Evolutionary conservation across 805 yeast species (phyloP).

Genomic region (Yamadazyma sp.): DNA sequence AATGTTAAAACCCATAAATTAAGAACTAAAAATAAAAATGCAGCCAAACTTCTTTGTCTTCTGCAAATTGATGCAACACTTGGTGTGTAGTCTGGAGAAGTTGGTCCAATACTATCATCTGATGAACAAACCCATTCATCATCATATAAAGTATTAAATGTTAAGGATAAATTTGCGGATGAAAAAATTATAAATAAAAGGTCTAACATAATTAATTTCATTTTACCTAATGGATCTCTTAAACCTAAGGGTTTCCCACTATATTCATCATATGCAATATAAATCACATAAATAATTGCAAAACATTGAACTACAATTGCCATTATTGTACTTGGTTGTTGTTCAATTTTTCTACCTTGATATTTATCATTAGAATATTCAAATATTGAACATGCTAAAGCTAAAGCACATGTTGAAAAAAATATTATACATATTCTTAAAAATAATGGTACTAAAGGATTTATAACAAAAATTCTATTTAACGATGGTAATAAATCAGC

Average conservation of each 20-base stretch:
- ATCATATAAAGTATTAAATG: constrained; percentile 82
- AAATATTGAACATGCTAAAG: constrained; percentile 62
- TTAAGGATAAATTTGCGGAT: constrained; percentile 80
- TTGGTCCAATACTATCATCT: constrained; percentile 20
- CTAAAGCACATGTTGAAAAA: constrained; percentile 67
- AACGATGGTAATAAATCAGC: constrained; percentile 64
- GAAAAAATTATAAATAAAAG: constrained; percentile 83
- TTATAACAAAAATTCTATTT: constrained; percentile 58
- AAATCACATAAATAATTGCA: constrained; percentile 73
- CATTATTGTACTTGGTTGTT: constrained; percentile 90
- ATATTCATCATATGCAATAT: constrained; percentile 88
- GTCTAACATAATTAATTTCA: constrained; percentile 78
- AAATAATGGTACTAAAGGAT: constrained; percentile 78
- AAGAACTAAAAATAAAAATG: constrained; percentile 73
- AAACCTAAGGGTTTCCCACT: constrained; percentile 89
- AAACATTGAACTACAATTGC: constrained; percentile 80
- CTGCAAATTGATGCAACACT: constrained; percentile 59
- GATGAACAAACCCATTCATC: constrained; percentile 68
- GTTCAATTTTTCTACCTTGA: constrained; percentile 44
- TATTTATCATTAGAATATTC: constrained; percentile 32
- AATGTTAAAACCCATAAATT: constrained; percentile 84
- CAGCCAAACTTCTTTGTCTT: constrained; percentile 73
- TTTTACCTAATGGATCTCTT: constrained; percentile 78
- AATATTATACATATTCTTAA: constrained; percentile 51
- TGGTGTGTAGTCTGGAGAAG: constrained; percentile 22